Percentiles rank a stretch among this genome's conserved stretches.
These are phyloP conservation scores for Cubamyces sp. DNA, from an alignment of 768 basidiomycete genomes.

Conservation along the genomic window DNA sequence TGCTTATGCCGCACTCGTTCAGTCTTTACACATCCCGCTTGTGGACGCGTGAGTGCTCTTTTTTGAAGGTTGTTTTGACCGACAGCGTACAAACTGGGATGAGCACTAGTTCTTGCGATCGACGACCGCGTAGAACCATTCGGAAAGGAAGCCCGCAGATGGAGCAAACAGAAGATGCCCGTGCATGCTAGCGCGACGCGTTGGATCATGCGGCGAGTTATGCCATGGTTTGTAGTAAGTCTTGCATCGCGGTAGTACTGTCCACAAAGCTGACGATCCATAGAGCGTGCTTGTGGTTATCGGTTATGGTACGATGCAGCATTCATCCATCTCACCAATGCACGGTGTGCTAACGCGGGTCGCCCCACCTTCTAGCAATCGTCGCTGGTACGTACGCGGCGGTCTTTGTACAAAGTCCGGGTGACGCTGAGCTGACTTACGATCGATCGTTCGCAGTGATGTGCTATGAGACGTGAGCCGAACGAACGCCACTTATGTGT, in stretches of 20 bases:
- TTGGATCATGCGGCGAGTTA: conserved; percentile 15
- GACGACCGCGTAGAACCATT: conserved; percentile 18
- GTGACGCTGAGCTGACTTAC: not conserved
- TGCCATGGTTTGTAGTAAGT: conserved; percentile 20
- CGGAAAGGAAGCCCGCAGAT: conserved; percentile 18
- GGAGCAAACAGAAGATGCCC: conserved; percentile 18
- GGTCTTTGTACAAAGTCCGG: not conserved
- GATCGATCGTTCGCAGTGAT: not conserved
- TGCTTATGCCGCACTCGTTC: not conserved
- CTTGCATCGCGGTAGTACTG: not conserved
- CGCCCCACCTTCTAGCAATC: not conserved
- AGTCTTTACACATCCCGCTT: conserved; percentile 26
- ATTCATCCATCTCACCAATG: not conserved
- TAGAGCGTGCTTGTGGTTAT: conserved; percentile 21
- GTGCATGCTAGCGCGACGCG: conserved; percentile 11
- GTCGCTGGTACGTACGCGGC: conserved; percentile 1
- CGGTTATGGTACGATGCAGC: conserved; percentile 7
- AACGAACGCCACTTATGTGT: too few species aligned
- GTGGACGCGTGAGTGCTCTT: conserved; percentile 24
- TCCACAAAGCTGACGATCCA: too few species aligned
- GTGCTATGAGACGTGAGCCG: conserved; percentile 21
- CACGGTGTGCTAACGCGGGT: not conserved
- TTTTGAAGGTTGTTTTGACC: too few species aligned
- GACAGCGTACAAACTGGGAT: not conserved
- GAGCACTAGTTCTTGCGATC: conserved; percentile 11